Conservation (phyloP, 305 asterid species). For the Solanum aculeatissimum region DNA sequence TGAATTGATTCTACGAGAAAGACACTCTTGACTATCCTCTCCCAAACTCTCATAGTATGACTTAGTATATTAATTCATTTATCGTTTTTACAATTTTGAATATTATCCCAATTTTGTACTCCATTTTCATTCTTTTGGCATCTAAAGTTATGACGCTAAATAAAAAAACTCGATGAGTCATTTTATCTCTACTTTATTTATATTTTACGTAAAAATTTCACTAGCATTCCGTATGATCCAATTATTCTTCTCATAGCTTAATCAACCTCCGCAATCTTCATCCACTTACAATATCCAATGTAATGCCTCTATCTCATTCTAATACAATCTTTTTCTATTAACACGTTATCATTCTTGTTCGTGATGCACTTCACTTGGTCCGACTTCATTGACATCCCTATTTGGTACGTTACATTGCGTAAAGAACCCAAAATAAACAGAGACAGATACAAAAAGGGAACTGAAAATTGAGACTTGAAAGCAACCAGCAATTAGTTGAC, state of each 20-base stretch:
- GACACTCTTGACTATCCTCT: not conserved
- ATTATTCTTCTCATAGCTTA: not conserved
- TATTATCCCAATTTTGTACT: rapidly evolving
- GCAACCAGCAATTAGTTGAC: not conserved
- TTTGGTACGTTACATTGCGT: not conserved
- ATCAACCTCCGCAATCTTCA: not conserved
- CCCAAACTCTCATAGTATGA: not conserved
- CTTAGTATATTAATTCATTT: not conserved
- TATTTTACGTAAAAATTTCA: not conserved
- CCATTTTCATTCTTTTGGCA: not conserved
- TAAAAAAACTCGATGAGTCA: not conserved
- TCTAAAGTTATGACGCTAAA: not conserved
- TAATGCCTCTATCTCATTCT: no score
- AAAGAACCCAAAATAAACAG: not conserved
- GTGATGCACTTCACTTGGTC: not conserved
- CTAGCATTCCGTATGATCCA: rapidly evolving
- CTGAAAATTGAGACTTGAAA: not conserved
- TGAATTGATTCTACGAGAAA: not conserved
- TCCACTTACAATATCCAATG: not conserved
- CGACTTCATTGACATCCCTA: not conserved
- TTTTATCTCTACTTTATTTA: not conserved
- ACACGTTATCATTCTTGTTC: not conserved
- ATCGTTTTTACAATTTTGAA: not conserved
- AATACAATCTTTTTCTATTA: not conserved
- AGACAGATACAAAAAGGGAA: not conserved